Base-by-base conservation (phyloP, 345 rosid species). In the Ricinus communis region DNA sequence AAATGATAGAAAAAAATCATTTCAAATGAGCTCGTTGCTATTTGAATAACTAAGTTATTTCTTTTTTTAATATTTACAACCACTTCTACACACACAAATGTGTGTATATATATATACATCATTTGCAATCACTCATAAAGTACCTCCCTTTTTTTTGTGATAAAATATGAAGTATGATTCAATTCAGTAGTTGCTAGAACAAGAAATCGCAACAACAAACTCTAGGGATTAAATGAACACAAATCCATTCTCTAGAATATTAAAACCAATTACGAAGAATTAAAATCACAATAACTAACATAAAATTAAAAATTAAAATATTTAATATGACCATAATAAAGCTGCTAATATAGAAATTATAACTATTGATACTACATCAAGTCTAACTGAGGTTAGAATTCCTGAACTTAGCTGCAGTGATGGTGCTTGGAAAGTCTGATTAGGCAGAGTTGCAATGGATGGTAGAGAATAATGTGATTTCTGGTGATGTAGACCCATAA, bases 401-500 rank as follows among this genome's bases (percentile, higher is more conserved):
- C 76, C 85, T 7, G 87, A 82, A 78, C 79, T 82, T 14, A 76
- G 77, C 15, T 49, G 74, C 0, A 82, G 81, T 13, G 80, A 78
- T 1, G 83, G 80, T 14, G 84, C 75, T 7, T 58, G 65, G 28
- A 15, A 36, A 2, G 72, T 22, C 3, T 64, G 19, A 24, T 69
- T 78, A 16, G 85, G 87, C 4, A 87, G 76, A 58, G 22, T 22
- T n/a, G 82, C 83, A 33, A 36, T 54, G 8, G 71, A 54, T 8
- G 71, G 80, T 19, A 75, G 71, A 22, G 80, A 76, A 1, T 28
- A n/a, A n/a, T n/a, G 79, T 5, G 59, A 36, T 49, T 60, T 21
- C 22, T 61, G 22, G 50, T 55, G 77, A 74, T 90, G 90, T 58
- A 41, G 67, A 33, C 78, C 77, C 90, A 92, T 87, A 16, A 92